phyloP scores from a whole-genome alignment of 129 eudicot species.

The Deinandra increscens region DNA sequence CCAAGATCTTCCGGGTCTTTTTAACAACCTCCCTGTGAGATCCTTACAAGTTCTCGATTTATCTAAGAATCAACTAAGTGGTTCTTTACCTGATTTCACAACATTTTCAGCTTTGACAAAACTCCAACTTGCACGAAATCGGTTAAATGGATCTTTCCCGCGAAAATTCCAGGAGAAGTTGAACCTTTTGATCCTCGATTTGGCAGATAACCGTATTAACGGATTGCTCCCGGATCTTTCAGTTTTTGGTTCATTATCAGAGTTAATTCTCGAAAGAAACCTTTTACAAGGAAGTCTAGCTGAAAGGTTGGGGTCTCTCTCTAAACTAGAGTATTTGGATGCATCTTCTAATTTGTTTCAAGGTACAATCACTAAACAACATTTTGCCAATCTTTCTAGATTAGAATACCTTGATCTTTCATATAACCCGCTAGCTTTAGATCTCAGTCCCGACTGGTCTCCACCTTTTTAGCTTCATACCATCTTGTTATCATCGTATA shows the following conservation, averaged over 20 bases:
- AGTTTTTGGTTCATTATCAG: conserved; percentile 15
- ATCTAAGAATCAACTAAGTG: conserved; percentile 26
- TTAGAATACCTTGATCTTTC: conserved; percentile 19
- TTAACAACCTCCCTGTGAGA: conserved; percentile 16
- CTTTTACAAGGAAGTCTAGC: conserved; percentile 37
- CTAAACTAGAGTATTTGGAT: conserved; percentile 34
- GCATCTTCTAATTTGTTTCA: conserved; percentile 31
- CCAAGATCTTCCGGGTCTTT: conserved; percentile 20
- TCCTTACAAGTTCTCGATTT: conserved; percentile 27
- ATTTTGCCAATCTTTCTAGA: conserved; percentile 38
- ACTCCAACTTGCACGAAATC: conserved; percentile 27
- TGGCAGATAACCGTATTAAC: conserved; percentile 21
- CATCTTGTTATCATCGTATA: conserved; percentile 29
- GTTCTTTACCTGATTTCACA: conserved; percentile 38
- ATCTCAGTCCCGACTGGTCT: conserved; percentile 26
- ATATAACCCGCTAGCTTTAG: conserved; percentile 9
- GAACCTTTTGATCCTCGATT: conserved; percentile 32
- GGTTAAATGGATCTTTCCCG: conserved; percentile 38
- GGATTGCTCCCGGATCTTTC: conserved; percentile 45
- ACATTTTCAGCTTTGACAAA: conserved; percentile 23
- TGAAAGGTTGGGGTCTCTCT: conserved; percentile 28
- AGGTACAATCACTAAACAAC: conserved; percentile 34
- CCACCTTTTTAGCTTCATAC: conserved; percentile 36
- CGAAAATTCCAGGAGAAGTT: conserved; percentile 24
- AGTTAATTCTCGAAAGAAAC: conserved; percentile 29